phyloP scores from a whole-genome alignment of 2,329 filamentous ascomycete genomes.

The Colletotrichum scovillei region DNA sequence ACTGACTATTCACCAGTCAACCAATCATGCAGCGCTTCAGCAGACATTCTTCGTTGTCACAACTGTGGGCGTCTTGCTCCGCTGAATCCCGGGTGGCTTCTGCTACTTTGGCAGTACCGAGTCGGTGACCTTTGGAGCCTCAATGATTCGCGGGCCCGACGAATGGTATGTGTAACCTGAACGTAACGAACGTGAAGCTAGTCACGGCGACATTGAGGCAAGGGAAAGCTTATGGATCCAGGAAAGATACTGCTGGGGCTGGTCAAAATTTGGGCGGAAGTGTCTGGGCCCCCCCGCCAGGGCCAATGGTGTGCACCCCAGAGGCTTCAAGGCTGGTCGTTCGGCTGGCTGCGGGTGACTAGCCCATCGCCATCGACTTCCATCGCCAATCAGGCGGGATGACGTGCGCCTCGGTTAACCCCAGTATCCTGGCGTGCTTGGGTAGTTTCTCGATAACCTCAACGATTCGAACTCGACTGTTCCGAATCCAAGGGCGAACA shows the following conservation, averaged over 20 bases:
- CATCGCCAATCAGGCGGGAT: slow-evolving; percentile 32
- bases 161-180: slow-evolving; percentile 10
- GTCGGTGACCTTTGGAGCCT: background rate
- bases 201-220: slow-evolving; percentile 18
- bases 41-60: slow-evolving; percentile 1
- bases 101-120: background rate
- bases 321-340: slow-evolving; percentile 18
- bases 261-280: slow-evolving; percentile 19
- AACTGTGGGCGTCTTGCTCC: background rate
- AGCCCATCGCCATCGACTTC: slow-evolving; percentile 28
- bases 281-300: background rate
- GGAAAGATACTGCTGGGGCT: slow-evolving; percentile 17
- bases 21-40: slow-evolving; percentile 14
- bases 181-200: slow-evolving; percentile 27
- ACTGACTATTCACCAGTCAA: background rate
- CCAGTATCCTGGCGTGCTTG: slow-evolving; percentile 21
- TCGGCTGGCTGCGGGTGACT: slow-evolving; percentile 33
- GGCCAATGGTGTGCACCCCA: slow-evolving; percentile 24
- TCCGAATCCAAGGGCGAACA: slow-evolving; percentile 1
- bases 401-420: slow-evolving; percentile 35
- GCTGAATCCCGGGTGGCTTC: background rate
- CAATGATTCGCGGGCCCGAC: background rate
- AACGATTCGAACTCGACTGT: slow-evolving; percentile 4
- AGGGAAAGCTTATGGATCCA: slow-evolving; percentile 11
- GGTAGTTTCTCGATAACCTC: slow-evolving; percentile 33